Conservation (phyloP, 108 stramenopile species). For the Nitzschia sp. region DNA sequence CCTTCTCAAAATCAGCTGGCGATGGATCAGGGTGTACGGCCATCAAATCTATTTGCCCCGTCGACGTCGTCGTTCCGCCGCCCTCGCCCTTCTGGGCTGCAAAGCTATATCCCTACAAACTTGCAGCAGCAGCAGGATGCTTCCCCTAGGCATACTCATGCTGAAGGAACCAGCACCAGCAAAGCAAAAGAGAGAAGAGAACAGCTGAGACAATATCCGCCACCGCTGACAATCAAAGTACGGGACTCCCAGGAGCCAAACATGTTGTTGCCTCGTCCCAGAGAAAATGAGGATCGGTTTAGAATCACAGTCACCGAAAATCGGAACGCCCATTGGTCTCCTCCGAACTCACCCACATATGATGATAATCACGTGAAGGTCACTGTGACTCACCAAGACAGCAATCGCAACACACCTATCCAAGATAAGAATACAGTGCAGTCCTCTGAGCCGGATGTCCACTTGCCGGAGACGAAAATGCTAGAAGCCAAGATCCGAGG, state of each 20-base stretch:
- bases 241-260: constrained; percentile 9
- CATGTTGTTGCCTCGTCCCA: neutral
- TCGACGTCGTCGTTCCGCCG: constrained; percentile 33
- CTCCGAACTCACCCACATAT: neutral
- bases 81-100: constrained; percentile 37
- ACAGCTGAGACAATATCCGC: constrained; percentile 10
- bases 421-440: too few species aligned
- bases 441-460: too few species aligned
- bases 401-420: neutral
- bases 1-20: neutral
- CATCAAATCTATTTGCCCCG: constrained; percentile 6
- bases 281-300: neutral
- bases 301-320: neutral
- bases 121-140: neutral
- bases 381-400: constrained; percentile 2
- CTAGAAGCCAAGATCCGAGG: constrained; percentile 38
- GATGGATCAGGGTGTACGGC: neutral
- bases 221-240: constrained; percentile 32
- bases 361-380: neutral
- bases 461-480: too few species aligned
- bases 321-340: neutral
- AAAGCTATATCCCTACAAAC: constrained; percentile 22
- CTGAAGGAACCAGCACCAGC: neutral
- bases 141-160: neutral
- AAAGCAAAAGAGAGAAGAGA: constrained; percentile 5